These are phyloP conservation scores for Fusarium tjaetaba DNA, from an alignment of 2,329 filamentous ascomycete genomes.

Conservation along the genomic window DNA sequence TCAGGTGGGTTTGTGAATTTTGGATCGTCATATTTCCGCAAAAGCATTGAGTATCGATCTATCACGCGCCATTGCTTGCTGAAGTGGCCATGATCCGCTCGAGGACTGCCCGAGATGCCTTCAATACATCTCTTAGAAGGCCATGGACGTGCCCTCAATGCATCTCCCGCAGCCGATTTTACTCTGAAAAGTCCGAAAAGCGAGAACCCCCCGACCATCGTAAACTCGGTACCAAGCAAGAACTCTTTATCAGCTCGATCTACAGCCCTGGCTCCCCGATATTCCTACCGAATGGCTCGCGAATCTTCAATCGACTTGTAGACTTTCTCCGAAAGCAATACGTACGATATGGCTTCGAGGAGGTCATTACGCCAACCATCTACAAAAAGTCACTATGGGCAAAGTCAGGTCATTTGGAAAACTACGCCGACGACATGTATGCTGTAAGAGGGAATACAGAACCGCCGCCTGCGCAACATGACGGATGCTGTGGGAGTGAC, in stretches of 20 bases:
- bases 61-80: conserved; percentile 25
- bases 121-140: conserved; percentile 25
- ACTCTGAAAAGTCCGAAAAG: conserved; percentile 45
- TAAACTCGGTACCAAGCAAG: conserved; percentile 70
- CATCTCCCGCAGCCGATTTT: conserved; percentile 44
- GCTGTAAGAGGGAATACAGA: conserved; percentile 70
- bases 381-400: conserved; percentile 91
- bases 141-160: conserved; percentile 49
- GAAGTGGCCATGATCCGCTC: conserved; percentile 46
- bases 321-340: conserved; percentile 87
- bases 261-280: conserved; percentile 89
- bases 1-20: conserved; percentile 17
- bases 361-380: conserved; percentile 89
- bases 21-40: conserved; percentile 15
- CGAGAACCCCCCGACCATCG: conserved; percentile 64
- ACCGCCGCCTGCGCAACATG: conserved; percentile 13
- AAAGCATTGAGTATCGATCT: not conserved
- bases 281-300: conserved; percentile 82
- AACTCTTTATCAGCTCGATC: conserved; percentile 80
- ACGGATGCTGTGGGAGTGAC: conserved; percentile 48
- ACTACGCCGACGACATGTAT: conserved; percentile 94
- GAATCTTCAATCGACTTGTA: conserved; percentile 84
- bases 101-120: conserved; percentile 33
- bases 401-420: conserved; percentile 86
- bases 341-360: conserved; percentile 83